Evolutionary conservation across 306 rosid genomes (phyloP).

Genomic region (Vicia villosa): DNA sequence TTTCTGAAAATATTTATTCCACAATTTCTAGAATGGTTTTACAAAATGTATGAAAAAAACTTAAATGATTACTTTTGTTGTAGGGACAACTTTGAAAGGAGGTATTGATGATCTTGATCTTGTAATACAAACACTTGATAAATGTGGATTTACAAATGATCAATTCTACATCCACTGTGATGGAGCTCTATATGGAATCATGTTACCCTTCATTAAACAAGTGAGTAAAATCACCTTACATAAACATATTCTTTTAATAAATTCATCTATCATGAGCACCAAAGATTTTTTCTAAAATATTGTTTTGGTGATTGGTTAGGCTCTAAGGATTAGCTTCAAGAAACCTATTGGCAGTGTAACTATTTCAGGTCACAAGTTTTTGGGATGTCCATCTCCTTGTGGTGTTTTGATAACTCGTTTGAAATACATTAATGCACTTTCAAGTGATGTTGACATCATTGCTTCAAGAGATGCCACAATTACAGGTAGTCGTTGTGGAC

Average conservation of each 20-base stretch:
- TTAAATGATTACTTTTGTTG: neutral
- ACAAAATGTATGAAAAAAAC: no score
- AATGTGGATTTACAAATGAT: conserved; percentile 32
- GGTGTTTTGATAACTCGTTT: conserved; percentile 44
- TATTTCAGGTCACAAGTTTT: conserved; percentile 30
- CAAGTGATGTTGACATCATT: conserved; percentile 28
- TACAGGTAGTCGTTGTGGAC: conserved; percentile 13
- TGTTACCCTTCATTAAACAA: conserved; percentile 24
- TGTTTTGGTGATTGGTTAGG: neutral
- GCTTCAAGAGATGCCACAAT: conserved; percentile 30
- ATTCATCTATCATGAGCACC: no score
- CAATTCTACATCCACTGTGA: conserved; percentile 34
- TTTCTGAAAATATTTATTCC: no score
- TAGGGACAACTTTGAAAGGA: conserved; percentile 52
- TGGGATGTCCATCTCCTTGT: conserved; percentile 36
- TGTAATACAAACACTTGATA: conserved; percentile 53
- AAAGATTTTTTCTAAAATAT: neutral
- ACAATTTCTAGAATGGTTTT: no score
- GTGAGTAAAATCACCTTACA: neutral
- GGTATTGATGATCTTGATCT: conserved; percentile 43
- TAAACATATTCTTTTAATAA: neutral
- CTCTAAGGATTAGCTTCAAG: conserved; percentile 29
- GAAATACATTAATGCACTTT: conserved; percentile 55
- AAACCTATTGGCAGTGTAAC: conserved; percentile 32
- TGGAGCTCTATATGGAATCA: conserved; percentile 28